phyloP scores from a whole-genome alignment of 1,284 basidiomycete genomes.

The Marasmius sp. region DNA sequence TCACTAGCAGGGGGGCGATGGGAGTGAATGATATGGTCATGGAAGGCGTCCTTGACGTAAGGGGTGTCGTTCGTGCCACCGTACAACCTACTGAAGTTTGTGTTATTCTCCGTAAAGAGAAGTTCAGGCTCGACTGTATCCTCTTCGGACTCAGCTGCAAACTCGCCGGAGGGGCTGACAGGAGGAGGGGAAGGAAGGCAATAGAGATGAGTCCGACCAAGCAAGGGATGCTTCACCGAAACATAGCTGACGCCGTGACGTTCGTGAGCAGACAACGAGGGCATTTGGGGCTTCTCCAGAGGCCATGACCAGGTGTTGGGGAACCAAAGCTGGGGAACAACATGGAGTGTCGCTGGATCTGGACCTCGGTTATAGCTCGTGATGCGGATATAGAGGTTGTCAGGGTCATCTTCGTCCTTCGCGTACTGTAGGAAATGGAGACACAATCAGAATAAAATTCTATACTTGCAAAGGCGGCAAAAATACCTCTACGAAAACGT shows the following conservation, averaged over 20 bases:
- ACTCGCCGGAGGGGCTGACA: slow-evolving; percentile 67
- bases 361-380: slow-evolving; percentile 97
- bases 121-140: slow-evolving; percentile 81
- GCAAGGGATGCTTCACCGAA: slow-evolving; percentile 70
- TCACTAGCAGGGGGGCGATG: slow-evolving; percentile 67
- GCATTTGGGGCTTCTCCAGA: slow-evolving; percentile 78
- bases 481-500: slow-evolving; percentile 90
- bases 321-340: slow-evolving; percentile 96
- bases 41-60: slow-evolving; percentile 98
- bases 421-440: slow-evolving; percentile 69
- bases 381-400: slow-evolving; percentile 90
- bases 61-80: slow-evolving; percentile 80
- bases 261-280: slow-evolving; percentile 60
- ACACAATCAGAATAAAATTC: slow-evolving; percentile 9
- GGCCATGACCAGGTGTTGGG: slow-evolving; percentile 98
- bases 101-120: slow-evolving; percentile 95
- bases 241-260: slow-evolving; percentile 62
- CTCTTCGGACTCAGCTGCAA: slow-evolving; percentile 55
- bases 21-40: slow-evolving; percentile 89
- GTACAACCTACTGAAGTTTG: slow-evolving; percentile 92
- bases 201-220: slow-evolving; percentile 82
- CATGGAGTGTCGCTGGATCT: slow-evolving; percentile 92
- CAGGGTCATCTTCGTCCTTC: slow-evolving; percentile 91
- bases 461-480: slow-evolving; percentile 12
- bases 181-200: slow-evolving; percentile 92